These are phyloP conservation scores for Eutypella sp. DNA, from an alignment of 2,329 filamentous ascomycete species.

Conservation along the genomic window DNA sequence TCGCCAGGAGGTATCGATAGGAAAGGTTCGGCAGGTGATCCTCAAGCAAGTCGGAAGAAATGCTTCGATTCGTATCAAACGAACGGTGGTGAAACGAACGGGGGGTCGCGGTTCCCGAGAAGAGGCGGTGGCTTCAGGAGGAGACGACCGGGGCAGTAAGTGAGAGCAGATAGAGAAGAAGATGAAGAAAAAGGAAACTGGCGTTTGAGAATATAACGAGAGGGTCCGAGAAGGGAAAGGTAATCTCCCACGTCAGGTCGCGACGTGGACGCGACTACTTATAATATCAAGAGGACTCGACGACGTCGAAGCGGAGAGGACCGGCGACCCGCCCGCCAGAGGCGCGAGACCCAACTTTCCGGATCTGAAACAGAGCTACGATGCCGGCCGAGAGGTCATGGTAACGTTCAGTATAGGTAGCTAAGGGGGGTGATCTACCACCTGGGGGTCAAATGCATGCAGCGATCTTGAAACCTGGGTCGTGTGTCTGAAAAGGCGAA, in stretches of 20 bases:
- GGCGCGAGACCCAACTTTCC: slow-evolving; percentile 26
- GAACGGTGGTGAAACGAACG: slow-evolving; percentile 32
- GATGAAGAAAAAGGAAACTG: slow-evolving; percentile 16
- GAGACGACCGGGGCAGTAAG: slow-evolving; percentile 19
- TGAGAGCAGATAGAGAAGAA: slow-evolving; percentile 26
- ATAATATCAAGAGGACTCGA: slow-evolving; percentile 26
- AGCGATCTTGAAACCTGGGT: slow-evolving; percentile 46
- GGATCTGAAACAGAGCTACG: slow-evolving; percentile 31
- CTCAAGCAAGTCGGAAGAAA: slow-evolving; percentile 7
- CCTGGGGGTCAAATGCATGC: slow-evolving; percentile 26
- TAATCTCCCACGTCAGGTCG: slow-evolving; percentile 26
- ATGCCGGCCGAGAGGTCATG: slow-evolving; percentile 16
- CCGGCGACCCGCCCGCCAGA: slow-evolving; percentile 29
- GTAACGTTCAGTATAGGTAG: slow-evolving; percentile 14
- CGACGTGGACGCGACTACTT: slow-evolving; percentile 30
- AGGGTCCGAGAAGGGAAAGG: slow-evolving; percentile 25
- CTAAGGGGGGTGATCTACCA: slow-evolving; percentile 9
- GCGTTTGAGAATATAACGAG: slow-evolving; percentile 25
- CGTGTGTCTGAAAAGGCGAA: slow-evolving; percentile 45
- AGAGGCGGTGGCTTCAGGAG: slow-evolving; percentile 10
- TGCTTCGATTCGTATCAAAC: slow-evolving; percentile 37
- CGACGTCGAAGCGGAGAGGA: slow-evolving; percentile 34
- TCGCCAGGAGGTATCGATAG: slow-evolving; percentile 7
- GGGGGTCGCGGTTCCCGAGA: slow-evolving; percentile 9
- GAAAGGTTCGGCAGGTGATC: slow-evolving; percentile 6